Evolutionary conservation across 345 rosid species (phyloP).

Genomic region (Brassica carinata): DNA sequence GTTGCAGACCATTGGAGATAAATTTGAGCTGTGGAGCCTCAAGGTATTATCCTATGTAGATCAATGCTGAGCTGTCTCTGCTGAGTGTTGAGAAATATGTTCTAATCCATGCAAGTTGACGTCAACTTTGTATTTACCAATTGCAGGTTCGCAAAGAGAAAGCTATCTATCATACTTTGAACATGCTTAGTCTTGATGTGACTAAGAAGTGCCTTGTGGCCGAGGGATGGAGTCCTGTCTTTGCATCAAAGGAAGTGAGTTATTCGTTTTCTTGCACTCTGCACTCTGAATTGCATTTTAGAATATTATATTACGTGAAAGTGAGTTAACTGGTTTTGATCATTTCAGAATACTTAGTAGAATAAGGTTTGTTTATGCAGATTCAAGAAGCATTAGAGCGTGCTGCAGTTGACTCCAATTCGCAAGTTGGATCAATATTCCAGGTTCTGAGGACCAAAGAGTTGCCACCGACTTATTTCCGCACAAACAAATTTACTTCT

Average conservation of each 20-base stretch:
- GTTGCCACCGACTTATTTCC: constrained; percentile 88
- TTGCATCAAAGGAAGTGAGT: constrained; percentile 79
- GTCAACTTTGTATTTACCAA: constrained; percentile 8
- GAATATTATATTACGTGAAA: neutral
- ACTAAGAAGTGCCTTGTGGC: constrained; percentile 93
- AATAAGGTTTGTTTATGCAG: constrained; percentile 54
- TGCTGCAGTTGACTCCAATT: constrained; percentile 91
- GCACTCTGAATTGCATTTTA: constrained; percentile 9
- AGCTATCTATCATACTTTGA: constrained; percentile 83
- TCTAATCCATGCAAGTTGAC: constrained; percentile 2
- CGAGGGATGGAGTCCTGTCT: constrained; percentile 97
- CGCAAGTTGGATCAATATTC: constrained; percentile 92
- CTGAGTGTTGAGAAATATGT: constrained; percentile 11
- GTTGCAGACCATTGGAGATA: constrained; percentile 70
- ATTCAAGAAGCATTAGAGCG: constrained; percentile 85
- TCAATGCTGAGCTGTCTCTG: neutral
- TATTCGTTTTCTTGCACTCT: constrained; percentile 19
- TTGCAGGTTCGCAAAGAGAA: constrained; percentile 91
- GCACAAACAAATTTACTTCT: constrained; percentile 85
- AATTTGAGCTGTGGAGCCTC: constrained; percentile 79
- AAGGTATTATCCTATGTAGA: constrained; percentile 47
- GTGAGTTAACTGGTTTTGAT: constrained; percentile 13
- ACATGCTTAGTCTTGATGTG: constrained; percentile 98
- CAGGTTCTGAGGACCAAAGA: constrained; percentile 86
- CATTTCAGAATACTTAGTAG: constrained; percentile 15